phyloP scores from a whole-genome alignment of 345 rosid genomes.

The Viola odorata region DNA sequence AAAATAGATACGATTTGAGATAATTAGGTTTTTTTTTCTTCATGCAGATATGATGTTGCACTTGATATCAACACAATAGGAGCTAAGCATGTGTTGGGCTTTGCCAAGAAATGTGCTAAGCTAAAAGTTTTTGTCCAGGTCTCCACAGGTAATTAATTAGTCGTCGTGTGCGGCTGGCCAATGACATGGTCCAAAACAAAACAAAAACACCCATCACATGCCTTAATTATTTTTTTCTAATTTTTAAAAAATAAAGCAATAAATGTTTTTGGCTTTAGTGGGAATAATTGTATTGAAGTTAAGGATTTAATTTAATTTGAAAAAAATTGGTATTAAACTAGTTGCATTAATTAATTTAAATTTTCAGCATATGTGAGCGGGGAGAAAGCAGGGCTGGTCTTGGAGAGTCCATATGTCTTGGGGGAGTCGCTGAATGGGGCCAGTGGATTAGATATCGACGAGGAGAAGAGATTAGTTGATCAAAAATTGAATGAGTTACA shows the following conservation, averaged over 20 bases:
- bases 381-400: constrained; percentile 17
- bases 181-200: too few species aligned
- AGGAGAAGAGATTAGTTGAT: constrained; percentile 16
- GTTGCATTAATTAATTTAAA: too few species aligned
- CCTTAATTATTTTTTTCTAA: too few species aligned
- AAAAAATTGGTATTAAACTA: too few species aligned
- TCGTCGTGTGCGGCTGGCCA: too few species aligned
- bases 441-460: constrained; percentile 17
- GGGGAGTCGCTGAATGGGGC: constrained; percentile 16
- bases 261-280: too few species aligned
- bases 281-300: too few species aligned
- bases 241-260: too few species aligned
- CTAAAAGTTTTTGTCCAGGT: constrained; percentile 42
- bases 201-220: too few species aligned
- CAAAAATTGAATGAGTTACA: constrained; percentile 14
- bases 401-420: constrained; percentile 5
- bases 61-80: constrained; percentile 57
- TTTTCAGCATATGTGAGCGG: constrained; percentile 21
- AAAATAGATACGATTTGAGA: not conserved
- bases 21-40: not conserved
- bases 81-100: constrained; percentile 42
- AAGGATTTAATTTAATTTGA: too few species aligned
- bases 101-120: constrained; percentile 50
- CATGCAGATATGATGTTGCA: constrained; percentile 44
- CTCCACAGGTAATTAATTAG: constrained; percentile 29